Conservation (phyloP, 177 flowering plant genomes). For the Vitis hybrid region DNA sequence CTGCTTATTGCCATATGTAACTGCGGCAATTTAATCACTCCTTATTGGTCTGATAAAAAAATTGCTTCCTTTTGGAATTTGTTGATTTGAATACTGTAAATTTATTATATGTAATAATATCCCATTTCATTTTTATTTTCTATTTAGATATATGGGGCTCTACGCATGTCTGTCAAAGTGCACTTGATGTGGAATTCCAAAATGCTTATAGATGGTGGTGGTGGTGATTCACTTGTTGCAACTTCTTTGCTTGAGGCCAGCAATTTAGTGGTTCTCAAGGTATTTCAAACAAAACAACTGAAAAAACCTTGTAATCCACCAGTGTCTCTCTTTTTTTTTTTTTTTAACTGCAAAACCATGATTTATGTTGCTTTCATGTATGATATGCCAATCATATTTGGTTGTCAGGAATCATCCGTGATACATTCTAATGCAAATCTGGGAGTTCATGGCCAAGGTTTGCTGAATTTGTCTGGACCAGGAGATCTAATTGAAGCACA, state of each 20-base stretch:
- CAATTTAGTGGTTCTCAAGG: conserved; percentile 72
- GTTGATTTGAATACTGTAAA: background rate
- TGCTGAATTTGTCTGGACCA: conserved; percentile 48
- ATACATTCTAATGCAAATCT: conserved; percentile 57
- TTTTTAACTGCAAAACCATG: background rate
- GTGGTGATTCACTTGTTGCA: conserved; percentile 57
- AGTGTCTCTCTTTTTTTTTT: background rate
- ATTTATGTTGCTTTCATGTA: background rate
- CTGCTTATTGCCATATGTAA: background rate
- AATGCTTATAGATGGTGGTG: conserved; percentile 73
- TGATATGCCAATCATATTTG: conserved; percentile 9
- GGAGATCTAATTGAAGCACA: conserved; percentile 56
- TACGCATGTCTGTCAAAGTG: conserved; percentile 82
- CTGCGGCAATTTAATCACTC: background rate
- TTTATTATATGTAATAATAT: background rate
- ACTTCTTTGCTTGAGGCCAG: conserved; percentile 83
- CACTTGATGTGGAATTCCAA: conserved; percentile 76
- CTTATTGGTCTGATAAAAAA: background rate
- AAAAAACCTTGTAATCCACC: background rate
- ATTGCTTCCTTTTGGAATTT: background rate
- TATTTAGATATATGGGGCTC: conserved; percentile 69
- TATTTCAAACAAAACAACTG: conserved; percentile 13
- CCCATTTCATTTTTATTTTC: conserved; percentile 9
- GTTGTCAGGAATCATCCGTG: conserved; percentile 62
- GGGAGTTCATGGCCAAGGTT: conserved; percentile 58